phyloP scores from a whole-genome alignment of 2,329 filamentous ascomycete genomes.

The Colletotrichum spaethianum region DNA sequence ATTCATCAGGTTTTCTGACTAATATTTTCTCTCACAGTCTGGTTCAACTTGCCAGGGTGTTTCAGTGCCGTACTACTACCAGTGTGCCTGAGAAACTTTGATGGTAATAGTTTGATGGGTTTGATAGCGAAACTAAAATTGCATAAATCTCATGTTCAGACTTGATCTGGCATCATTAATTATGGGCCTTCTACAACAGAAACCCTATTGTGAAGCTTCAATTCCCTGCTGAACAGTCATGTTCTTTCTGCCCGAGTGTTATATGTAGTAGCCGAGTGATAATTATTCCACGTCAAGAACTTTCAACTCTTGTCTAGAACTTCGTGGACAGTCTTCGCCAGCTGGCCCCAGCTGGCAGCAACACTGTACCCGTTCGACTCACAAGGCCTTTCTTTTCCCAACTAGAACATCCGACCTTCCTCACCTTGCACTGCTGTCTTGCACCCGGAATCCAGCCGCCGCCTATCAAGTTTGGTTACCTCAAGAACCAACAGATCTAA shows the following conservation, averaged over 20 bases:
- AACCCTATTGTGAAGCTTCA: too few species aligned
- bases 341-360: background rate
- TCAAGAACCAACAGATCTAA: background rate
- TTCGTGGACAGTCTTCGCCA: background rate
- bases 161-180: too few species aligned
- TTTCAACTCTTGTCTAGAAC: background rate
- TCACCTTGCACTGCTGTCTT: too few species aligned
- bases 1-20: constrained; percentile 5
- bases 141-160: too few species aligned
- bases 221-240: too few species aligned
- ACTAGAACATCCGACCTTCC: background rate
- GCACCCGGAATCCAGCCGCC: background rate
- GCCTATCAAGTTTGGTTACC: background rate
- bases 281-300: too few species aligned
- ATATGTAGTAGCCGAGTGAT: too few species aligned
- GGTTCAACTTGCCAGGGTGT: constrained; percentile 54
- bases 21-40: constrained; percentile 41
- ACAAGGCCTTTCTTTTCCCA: background rate
- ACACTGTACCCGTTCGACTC: background rate
- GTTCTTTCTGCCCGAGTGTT: too few species aligned
- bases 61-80: constrained; percentile 56
- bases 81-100: constrained; percentile 47
- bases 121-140: too few species aligned
- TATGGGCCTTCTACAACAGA: too few species aligned
- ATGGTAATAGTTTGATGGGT: too few species aligned